Conservation (phyloP, 202 grass and related monocot genomes). For the Carex arenaria region DNA sequence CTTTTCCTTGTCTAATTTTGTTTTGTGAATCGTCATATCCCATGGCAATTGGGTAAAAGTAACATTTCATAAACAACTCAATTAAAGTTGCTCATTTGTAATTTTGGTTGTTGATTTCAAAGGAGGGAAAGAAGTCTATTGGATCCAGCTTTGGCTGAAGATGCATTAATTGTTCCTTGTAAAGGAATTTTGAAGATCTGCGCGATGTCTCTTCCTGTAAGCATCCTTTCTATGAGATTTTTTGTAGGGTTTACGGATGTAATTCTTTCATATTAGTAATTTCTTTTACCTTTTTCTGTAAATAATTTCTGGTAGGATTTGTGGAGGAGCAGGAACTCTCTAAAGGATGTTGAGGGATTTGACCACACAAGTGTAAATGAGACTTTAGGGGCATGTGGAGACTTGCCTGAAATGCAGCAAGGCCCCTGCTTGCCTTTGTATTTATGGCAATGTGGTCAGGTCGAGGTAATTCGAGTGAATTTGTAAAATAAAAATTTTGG, state of each 20-base stretch:
- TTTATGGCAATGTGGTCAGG: constrained; percentile 79
- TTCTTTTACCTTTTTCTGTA: neutral
- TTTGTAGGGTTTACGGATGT: neutral
- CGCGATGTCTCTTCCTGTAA: constrained; percentile 88
- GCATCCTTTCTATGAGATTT: constrained; percentile 15
- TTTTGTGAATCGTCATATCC: neutral
- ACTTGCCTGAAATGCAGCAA: constrained; percentile 49
- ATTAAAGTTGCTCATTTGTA: neutral
- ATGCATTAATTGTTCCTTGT: constrained; percentile 65
- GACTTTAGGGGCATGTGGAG: constrained; percentile 76
- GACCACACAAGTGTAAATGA: constrained; percentile 69
- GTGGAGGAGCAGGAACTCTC: constrained; percentile 60
- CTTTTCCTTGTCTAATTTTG: neutral
- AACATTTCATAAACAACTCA: constrained; percentile 2
- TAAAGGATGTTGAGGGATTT: constrained; percentile 73
- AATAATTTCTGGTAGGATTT: constrained; percentile 50
- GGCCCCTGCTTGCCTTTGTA: constrained; percentile 69
- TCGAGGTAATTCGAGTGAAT: constrained; percentile 39
- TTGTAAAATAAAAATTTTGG: neutral
- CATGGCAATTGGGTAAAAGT: neutral
- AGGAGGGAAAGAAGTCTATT: constrained; percentile 83
- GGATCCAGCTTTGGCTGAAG: constrained; percentile 45
- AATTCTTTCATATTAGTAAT: neutral
- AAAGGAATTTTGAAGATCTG: constrained; percentile 86
- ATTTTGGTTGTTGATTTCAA: constrained; percentile 11